A percentile compares a stretch with the other conserved stretches of the same genome.
These are phyloP conservation scores for Gossypium rotundifolium DNA, from an alignment of 345 rosid species.

Conservation along the genomic window DNA sequence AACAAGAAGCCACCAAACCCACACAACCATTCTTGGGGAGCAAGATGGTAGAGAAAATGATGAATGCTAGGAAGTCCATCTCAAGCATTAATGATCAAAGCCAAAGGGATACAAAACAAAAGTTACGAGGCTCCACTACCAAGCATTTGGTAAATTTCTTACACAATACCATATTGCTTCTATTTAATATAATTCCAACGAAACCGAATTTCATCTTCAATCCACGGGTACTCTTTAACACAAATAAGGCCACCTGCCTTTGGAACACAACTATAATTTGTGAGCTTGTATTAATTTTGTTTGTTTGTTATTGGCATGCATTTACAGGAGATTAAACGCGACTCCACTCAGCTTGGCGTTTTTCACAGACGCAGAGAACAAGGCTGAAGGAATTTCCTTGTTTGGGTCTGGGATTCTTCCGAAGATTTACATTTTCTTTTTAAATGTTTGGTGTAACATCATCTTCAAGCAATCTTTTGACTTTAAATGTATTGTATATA, in stretches of 20 bases:
- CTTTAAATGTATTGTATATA: not conserved
- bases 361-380: not conserved
- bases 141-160: slow-evolving; percentile 8
- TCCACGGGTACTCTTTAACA: no score
- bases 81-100: slow-evolving; percentile 12
- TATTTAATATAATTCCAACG: no score
- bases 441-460: no score
- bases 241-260: no score
- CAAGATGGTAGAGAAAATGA: slow-evolving; percentile 54
- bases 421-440: no score
- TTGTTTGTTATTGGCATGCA: not conserved
- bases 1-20: slow-evolving; percentile 12
- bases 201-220: no score
- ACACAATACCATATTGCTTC: not conserved
- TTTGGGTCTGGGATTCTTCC: not conserved
- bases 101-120: slow-evolving; percentile 18
- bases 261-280: no score
- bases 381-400: not conserved
- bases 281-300: no score
- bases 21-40: slow-evolving; percentile 40
- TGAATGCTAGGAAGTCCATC: slow-evolving; percentile 43
- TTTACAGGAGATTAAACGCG: not conserved
- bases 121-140: slow-evolving; percentile 13
- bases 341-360: not conserved
- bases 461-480: not conserved